phyloP scores from a whole-genome alignment of 2,329 filamentous ascomycete genomes.

The Diplodia mutila region DNA sequence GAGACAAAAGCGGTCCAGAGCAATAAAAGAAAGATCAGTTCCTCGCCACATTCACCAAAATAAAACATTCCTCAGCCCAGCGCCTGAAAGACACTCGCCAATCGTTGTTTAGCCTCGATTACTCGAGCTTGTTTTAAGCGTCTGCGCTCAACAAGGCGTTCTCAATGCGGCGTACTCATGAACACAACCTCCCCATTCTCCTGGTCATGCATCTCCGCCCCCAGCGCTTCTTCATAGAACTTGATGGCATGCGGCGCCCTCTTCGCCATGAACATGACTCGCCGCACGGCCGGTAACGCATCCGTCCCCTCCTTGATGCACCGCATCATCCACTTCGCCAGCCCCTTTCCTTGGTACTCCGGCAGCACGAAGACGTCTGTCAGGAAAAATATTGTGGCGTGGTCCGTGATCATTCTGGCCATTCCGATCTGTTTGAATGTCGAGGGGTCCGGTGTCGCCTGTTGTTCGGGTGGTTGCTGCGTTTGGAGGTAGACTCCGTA shows the following conservation, averaged over 20 bases:
- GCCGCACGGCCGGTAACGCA: conserved; percentile 62
- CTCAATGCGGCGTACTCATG: conserved; percentile 15
- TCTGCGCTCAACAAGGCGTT: too few relatives aligned
- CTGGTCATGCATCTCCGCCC: conserved; percentile 33
- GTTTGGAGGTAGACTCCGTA: conserved; percentile 34
- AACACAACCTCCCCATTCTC: conserved; percentile 9
- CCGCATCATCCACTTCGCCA: conserved; percentile 67
- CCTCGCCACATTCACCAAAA: too few relatives aligned
- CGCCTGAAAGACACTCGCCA: too few relatives aligned
- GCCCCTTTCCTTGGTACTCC: conserved; percentile 62
- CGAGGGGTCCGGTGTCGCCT: conserved; percentile 21
- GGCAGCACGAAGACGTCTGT: conserved; percentile 70
- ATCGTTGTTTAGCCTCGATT: too few relatives aligned
- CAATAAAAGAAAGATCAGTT: too few relatives aligned
- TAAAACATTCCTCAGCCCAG: too few relatives aligned
- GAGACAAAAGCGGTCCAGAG: too few relatives aligned
- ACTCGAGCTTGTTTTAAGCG: too few relatives aligned
- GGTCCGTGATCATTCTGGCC: conserved; percentile 69
- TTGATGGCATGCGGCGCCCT: conserved; percentile 33
- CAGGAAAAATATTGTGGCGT: conserved; percentile 68
- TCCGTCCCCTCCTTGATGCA: conserved; percentile 62
- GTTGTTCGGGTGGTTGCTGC: neutral
- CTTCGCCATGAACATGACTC: conserved; percentile 36
- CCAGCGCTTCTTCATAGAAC: conserved; percentile 36
- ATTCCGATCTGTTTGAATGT: conserved; percentile 56